Evolutionary conservation across 2,329 filamentous ascomycete species (phyloP).

Genomic region (Apiospora aurea): DNA sequence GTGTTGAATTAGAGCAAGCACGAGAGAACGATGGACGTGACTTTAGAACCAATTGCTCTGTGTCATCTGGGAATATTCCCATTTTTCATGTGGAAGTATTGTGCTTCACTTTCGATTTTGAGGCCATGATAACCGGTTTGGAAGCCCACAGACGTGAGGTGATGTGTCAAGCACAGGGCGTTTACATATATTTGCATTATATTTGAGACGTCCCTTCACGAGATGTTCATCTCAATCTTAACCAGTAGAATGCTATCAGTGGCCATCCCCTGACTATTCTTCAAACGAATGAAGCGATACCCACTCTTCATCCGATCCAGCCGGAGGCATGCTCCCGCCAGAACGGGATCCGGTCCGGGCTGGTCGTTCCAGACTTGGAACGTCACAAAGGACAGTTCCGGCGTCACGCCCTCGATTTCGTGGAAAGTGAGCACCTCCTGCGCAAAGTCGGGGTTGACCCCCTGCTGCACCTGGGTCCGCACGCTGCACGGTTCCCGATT

Average conservation of each 20-base stretch:
- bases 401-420: slow-evolving; percentile 62
- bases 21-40: neutral
- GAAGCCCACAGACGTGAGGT: neutral
- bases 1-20: neutral
- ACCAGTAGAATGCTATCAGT: slow-evolving; percentile 76
- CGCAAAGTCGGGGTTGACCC: slow-evolving; percentile 68
- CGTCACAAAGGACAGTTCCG: slow-evolving; percentile 75
- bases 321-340: slow-evolving; percentile 87
- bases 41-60: neutral
- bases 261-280: slow-evolving; percentile 70
- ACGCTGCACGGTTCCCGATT: slow-evolving; percentile 54
- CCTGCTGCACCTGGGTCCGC: slow-evolving; percentile 63
- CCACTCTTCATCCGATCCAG: slow-evolving; percentile 81
- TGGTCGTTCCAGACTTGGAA: slow-evolving; percentile 91
- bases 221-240: slow-evolving; percentile 65
- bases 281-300: slow-evolving; percentile 77
- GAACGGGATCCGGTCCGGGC: slow-evolving; percentile 76
- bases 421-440: slow-evolving; percentile 65
- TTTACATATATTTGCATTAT: neutral
- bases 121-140: neutral
- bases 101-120: too few relatives aligned
- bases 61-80: neutral
- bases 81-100: too few relatives aligned
- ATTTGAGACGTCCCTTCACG: neutral
- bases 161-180: neutral